Conservation (phyloP, 1,284 basidiomycete species). For the Volvariella surrecta region DNA sequence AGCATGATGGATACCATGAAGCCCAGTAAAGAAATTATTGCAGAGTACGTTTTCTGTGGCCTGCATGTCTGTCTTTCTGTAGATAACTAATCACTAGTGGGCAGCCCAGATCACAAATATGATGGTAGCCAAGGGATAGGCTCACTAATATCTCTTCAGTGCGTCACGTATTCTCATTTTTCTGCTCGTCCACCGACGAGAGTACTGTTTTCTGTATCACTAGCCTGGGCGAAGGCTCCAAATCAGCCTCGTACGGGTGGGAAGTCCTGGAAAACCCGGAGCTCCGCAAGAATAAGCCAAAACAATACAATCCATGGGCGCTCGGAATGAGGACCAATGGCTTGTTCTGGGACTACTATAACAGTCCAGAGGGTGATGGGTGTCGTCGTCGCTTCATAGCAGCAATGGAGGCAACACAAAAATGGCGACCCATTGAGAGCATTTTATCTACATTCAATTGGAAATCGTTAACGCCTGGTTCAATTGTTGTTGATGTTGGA, state of each 20-base stretch:
- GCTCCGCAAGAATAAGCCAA: constrained; percentile 19
- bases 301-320: constrained; percentile 20
- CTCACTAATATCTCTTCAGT: constrained; percentile 15
- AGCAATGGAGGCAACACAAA: constrained; percentile 23
- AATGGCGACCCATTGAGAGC: constrained; percentile 17
- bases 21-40: constrained; percentile 19
- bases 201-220: neutral
- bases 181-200: neutral
- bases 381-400: constrained; percentile 22
- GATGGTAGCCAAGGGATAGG: constrained; percentile 10
- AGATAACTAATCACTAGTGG: neutral
- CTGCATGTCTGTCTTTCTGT: constrained; percentile 2
- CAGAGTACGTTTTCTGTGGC: constrained; percentile 15
- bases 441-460: constrained; percentile 27
- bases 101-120: neutral
- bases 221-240: constrained; percentile 30
- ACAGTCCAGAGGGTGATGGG: constrained; percentile 19
- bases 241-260: constrained; percentile 22
- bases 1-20: constrained; percentile 32
- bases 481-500: constrained; percentile 33
- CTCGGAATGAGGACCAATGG: constrained; percentile 16
- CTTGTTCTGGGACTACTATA: constrained; percentile 22
- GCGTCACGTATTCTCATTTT: neutral
- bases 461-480: constrained; percentile 18
- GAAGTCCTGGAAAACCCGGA: constrained; percentile 25